These are phyloP conservation scores for Lenwebbia sp. DNA, from an alignment of 345 rosid genomes.

Conservation along the genomic window DNA sequence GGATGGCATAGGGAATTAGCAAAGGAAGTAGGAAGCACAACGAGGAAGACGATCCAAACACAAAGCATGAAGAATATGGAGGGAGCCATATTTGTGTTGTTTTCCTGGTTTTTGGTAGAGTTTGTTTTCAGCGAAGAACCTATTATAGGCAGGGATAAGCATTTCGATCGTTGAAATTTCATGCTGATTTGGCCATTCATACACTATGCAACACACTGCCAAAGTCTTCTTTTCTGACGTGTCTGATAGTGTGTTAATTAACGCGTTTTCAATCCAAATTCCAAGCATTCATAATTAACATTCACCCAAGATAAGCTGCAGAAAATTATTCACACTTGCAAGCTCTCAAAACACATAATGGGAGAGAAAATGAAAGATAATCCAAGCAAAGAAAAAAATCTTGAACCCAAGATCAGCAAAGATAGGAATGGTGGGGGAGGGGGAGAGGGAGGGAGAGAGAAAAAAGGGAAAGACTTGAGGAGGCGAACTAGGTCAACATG, in stretches of 20 bases:
- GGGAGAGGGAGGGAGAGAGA: no score
- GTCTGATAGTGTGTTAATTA: neutral
- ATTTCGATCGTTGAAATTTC: neutral
- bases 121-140: neutral
- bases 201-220: neutral
- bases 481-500: no score
- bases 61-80: fast-evolving
- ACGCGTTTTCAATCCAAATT: neutral
- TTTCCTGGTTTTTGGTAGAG: neutral
- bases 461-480: no score
- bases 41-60: neutral
- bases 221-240: neutral
- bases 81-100: neutral
- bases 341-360: no score
- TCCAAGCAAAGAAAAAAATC: no score
- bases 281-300: no score
- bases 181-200: neutral
- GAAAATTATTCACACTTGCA: no score
- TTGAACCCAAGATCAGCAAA: no score
- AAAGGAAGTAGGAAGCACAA: neutral
- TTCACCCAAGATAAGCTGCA: no score
- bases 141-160: neutral
- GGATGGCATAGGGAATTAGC: neutral
- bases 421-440: no score
- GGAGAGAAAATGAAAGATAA: no score